phyloP scores from a whole-genome alignment of 2,329 filamentous ascomycete species.

The Thielaviopsis cerberus region DNA sequence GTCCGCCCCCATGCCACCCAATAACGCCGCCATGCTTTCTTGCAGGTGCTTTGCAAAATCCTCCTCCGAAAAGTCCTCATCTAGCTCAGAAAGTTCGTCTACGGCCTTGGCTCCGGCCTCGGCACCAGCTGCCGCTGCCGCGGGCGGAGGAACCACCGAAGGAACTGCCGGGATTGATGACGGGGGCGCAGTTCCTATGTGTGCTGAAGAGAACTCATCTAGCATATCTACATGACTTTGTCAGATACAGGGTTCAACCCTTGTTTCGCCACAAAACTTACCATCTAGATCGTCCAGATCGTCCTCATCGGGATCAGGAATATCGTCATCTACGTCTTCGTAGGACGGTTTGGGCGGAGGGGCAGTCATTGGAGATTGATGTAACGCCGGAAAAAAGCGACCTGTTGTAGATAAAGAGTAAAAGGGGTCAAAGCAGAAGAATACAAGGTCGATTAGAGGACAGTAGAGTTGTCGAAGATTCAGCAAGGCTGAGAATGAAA shows the following conservation, averaged over 20 bases:
- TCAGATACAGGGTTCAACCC: slow-evolving; percentile 1
- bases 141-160: slow-evolving; percentile 25
- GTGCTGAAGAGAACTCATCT: slow-evolving; percentile 59
- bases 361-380: neutral
- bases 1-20: slow-evolving; percentile 9
- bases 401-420: no score
- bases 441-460: neutral
- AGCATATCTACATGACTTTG: slow-evolving; percentile 52
- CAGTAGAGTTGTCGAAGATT: neutral
- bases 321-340: slow-evolving; percentile 28
- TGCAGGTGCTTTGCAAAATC: slow-evolving; percentile 11
- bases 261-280: slow-evolving; percentile 20
- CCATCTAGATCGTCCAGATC: slow-evolving; percentile 83
- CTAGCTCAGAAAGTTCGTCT: neutral
- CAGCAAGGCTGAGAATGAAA: neutral
- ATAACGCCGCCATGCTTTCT: slow-evolving; percentile 9
- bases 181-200: neutral
- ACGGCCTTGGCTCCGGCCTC: neutral
- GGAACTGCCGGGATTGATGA: slow-evolving; percentile 1
- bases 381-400: neutral
- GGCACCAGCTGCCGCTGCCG: slow-evolving; percentile 17
- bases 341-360: slow-evolving; percentile 12
- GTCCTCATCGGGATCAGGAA: slow-evolving; percentile 82
- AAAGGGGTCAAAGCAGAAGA: neutral
- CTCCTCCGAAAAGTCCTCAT: slow-evolving; percentile 11